Evolutionary conservation across 2,329 filamentous ascomycete species (phyloP).

Genomic region (Cladobotryum protrusum): DNA sequence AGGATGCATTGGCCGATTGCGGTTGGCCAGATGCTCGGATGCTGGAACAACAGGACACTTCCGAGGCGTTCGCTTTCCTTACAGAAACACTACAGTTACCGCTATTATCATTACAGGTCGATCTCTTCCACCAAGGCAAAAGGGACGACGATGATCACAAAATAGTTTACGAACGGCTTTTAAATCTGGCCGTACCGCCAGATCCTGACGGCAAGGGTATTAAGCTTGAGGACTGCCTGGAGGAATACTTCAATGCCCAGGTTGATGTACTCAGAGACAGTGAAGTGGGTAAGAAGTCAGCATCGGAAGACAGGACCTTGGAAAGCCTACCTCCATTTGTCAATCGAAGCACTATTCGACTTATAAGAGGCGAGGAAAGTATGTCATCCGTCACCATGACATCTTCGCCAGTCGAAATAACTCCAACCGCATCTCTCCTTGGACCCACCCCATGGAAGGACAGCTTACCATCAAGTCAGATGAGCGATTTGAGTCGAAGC

Average conservation of each 20-base stretch:
- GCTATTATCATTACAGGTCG: conserved; percentile 83
- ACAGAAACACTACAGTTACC: conserved; percentile 85
- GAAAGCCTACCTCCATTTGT: conserved; percentile 20
- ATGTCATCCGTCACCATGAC: conserved; percentile 28
- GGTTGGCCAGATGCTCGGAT: conserved; percentile 79
- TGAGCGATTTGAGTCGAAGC: conserved; percentile 3
- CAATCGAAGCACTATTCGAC: conserved; percentile 28
- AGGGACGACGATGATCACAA: conserved; percentile 87
- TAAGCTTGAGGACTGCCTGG: conserved; percentile 83
- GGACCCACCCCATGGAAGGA: background rate
- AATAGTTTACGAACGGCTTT: conserved; percentile 81
- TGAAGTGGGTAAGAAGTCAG: conserved; percentile 44
- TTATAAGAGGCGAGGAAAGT: conserved; percentile 28
- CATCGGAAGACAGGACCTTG: conserved; percentile 21
- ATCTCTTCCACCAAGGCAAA: conserved; percentile 87
- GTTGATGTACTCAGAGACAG: conserved; percentile 81
- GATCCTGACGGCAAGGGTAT: conserved; percentile 64
- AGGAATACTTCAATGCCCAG: conserved; percentile 89
- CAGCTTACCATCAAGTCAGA: background rate
- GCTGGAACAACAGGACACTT: conserved; percentile 86
- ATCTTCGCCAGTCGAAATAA: conserved; percentile 26
- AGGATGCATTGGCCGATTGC: conserved; percentile 74
- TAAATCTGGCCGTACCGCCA: conserved; percentile 85
- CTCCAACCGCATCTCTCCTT: conserved; percentile 15
- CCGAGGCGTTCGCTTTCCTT: conserved; percentile 92